phyloP scores from a whole-genome alignment of 345 rosid genomes.

The Durio zibethinus region DNA sequence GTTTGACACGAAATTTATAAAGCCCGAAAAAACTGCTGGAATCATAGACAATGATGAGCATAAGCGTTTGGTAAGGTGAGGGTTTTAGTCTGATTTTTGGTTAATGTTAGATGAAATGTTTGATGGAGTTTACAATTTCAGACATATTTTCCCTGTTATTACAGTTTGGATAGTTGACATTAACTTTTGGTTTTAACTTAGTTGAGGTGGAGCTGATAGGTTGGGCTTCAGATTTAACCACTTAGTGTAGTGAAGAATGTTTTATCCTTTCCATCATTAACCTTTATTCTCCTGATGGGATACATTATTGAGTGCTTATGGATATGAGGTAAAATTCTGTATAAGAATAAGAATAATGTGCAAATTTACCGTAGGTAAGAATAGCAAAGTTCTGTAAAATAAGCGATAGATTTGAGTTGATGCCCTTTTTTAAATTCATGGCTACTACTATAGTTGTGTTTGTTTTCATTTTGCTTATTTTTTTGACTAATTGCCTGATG shows the following conservation, averaged over 20 bases:
- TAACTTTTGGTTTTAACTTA: neutral
- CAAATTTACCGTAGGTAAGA: neutral
- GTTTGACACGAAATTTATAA: constrained; percentile 47
- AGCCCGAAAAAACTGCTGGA: constrained; percentile 62
- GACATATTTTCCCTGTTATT: neutral
- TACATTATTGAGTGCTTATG: neutral
- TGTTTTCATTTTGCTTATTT: neutral
- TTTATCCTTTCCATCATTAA: neutral
- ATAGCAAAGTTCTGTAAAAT: neutral
- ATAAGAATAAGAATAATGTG: neutral
- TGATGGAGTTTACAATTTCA: neutral
- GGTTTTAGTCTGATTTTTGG: neutral
- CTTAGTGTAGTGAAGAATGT: neutral
- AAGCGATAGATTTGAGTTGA: neutral
- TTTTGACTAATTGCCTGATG: neutral
- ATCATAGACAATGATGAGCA: constrained; percentile 58
- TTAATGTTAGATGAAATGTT: constrained; percentile 1
- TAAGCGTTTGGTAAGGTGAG: constrained; percentile 81
- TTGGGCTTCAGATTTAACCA: neutral
- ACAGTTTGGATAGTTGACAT: neutral
- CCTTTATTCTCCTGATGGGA: neutral
- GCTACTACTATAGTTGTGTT: neutral
- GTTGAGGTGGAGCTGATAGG: neutral
- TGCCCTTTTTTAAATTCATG: neutral
- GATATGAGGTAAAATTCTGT: neutral